Conservation (phyloP, 2,329 filamentous ascomycete genomes). For the Phaeosphaeria sp. region DNA sequence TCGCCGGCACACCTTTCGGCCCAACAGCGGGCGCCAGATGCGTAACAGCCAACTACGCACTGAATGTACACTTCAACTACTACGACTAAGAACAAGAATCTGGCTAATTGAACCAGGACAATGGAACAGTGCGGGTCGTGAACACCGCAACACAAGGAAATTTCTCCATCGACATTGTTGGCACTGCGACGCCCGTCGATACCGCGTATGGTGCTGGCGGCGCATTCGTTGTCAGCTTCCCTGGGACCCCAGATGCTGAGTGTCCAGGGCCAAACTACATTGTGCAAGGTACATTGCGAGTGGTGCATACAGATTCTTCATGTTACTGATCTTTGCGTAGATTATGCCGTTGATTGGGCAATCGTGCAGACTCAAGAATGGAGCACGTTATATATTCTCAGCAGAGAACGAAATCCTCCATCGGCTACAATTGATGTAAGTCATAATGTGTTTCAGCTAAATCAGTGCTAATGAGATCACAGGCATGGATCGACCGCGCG, state of each 20-base stretch:
- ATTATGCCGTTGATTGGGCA: slow-evolving; percentile 32
- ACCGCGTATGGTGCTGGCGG: slow-evolving; percentile 27
- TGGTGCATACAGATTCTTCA: neutral
- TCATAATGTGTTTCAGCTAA: neutral
- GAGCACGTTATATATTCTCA: slow-evolving; percentile 36
- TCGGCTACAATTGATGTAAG: slow-evolving; percentile 28
- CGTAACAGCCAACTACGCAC: slow-evolving; percentile 29
- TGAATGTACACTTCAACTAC: slow-evolving; percentile 18
- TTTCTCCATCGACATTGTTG: slow-evolving; percentile 20
- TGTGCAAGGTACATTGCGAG: slow-evolving; percentile 32
- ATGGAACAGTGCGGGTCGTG: slow-evolving; percentile 31
- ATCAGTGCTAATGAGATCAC: neutral
- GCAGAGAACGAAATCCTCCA: slow-evolving; percentile 28
- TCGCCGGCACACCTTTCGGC: slow-evolving; percentile 38
- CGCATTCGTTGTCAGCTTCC: slow-evolving; percentile 34
- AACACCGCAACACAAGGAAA: slow-evolving; percentile 29
- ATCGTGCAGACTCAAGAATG: slow-evolving; percentile 39
- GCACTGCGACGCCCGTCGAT: slow-evolving; percentile 30
- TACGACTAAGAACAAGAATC: neutral
- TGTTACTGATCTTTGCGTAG: slow-evolving; percentile 8
- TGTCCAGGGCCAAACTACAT: slow-evolving; percentile 40
- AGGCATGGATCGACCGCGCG: slow-evolving; percentile 25
- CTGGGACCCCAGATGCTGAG: slow-evolving; percentile 14
- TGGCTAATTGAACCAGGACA: slow-evolving; percentile 11
- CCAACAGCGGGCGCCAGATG: slow-evolving; percentile 33